Evolutionary conservation across 176 grass and related monocot genomes (phyloP).

Genomic region (Elaeis guineensis): DNA sequence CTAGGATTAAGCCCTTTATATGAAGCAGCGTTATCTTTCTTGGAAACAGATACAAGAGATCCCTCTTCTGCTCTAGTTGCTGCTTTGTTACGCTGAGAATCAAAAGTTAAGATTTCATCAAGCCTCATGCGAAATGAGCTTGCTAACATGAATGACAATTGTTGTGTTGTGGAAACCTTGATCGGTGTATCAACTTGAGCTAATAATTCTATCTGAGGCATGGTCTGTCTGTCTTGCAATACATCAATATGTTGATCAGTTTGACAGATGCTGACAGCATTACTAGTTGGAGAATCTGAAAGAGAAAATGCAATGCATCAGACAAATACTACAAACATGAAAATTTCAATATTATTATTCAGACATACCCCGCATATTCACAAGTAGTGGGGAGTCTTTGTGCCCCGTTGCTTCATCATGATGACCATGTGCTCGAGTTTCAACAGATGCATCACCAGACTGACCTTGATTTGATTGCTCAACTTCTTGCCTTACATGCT

Average conservation of each 20-base stretch:
- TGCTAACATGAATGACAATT: too few relatives aligned
- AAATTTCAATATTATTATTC: too few relatives aligned
- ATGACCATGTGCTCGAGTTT: conserved; percentile 6
- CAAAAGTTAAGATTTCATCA: background rate
- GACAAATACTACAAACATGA: background rate
- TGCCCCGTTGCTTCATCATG: conserved; percentile 8
- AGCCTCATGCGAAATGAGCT: background rate
- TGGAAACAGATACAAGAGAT: background rate
- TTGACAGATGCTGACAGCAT: background rate
- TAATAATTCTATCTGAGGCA: background rate
- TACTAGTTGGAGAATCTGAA: conserved; percentile 10
- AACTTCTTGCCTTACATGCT: conserved; percentile 14
- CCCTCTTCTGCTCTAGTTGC: background rate
- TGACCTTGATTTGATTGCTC: conserved; percentile 18
- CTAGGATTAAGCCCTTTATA: conserved; percentile 1
- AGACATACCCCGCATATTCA: background rate
- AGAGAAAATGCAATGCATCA: conserved; percentile 7
- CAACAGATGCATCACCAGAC: conserved; percentile 1
- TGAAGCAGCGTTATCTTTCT: conserved; percentile 1
- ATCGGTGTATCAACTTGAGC: background rate
- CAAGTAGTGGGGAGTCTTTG: conserved; percentile 1
- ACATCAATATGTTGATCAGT: background rate
- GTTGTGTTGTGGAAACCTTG: background rate
- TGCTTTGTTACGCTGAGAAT: background rate
- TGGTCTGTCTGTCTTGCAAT: background rate